Conservation (phyloP, 2,329 filamentous ascomycete species). For the Aspergillus novofumigatus region DNA sequence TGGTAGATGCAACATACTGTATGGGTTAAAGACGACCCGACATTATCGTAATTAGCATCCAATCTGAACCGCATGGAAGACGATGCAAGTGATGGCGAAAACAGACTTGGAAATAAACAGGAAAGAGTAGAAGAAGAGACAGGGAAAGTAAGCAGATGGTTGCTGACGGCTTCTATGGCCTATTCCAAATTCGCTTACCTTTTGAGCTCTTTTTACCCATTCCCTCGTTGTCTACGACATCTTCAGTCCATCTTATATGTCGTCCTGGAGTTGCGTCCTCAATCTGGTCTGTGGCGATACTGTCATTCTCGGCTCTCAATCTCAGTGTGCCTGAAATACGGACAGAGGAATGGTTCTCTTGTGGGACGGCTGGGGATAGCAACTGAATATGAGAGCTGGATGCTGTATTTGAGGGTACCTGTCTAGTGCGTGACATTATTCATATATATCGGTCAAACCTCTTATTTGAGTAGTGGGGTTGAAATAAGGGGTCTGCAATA, state of each 20-base stretch:
- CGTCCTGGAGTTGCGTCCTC: conserved; percentile 41
- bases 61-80: not conserved
- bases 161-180: not conserved
- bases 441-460: not conserved
- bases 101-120: not conserved
- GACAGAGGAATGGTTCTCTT: conserved; percentile 13
- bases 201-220: conserved; percentile 93
- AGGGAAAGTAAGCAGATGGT: not conserved
- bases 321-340: conserved; percentile 29
- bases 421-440: conserved; percentile 39
- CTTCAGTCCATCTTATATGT: conserved; percentile 86
- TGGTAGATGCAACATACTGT: conserved; percentile 99
- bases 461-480: not conserved
- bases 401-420: conserved; percentile 21
- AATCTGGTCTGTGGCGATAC: conserved; percentile 1
- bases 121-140: not conserved
- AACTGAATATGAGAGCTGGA: conserved; percentile 27
- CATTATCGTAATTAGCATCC: not conserved
- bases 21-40: not conserved
- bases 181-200: conserved; percentile 51
- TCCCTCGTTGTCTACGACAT: conserved; percentile 92
- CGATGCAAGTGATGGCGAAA: not conserved
- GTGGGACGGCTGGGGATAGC: conserved; percentile 16
- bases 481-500: not conserved
- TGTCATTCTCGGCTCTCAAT: conserved; percentile 24